These are phyloP conservation scores for Neurospora sp. DNA, from an alignment of 495 filamentous ascomycete species.

Conservation along the genomic window DNA sequence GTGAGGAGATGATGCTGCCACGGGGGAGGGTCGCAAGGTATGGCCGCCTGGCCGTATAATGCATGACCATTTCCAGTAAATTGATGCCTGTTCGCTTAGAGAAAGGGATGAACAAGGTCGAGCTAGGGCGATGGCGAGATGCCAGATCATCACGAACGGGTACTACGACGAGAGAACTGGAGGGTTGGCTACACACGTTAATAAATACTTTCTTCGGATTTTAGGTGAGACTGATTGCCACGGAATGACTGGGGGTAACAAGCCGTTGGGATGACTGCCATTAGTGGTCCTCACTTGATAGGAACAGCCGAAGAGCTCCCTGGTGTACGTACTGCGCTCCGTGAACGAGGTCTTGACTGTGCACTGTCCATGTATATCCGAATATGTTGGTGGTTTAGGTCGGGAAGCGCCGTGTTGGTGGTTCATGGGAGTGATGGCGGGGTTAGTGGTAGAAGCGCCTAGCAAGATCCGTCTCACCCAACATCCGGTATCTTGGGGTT, in stretches of 20 bases:
- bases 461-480: neutral
- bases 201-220: neutral
- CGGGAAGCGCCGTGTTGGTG: neutral
- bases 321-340: neutral
- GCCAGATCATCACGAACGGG: conserved; percentile 3
- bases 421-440: neutral
- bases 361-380: neutral
- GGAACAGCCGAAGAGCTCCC: neutral
- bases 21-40: neutral
- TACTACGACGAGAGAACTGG: neutral
- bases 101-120: conserved; percentile 1
- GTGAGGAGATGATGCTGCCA: neutral
- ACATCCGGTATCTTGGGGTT: neutral
- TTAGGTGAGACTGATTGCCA: neutral
- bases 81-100: neutral
- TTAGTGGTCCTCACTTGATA: neutral
- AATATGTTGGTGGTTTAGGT: neutral
- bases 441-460: neutral
- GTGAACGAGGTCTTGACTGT: neutral
- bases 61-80: neutral
- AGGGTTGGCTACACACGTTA: neutral
- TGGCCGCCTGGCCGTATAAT: neutral
- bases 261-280: neutral
- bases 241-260: neutral
- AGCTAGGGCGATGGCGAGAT: conserved; percentile 3